Conservation (phyloP, 2,329 filamentous ascomycete genomes). For the Colletotrichum euphorbiae region DNA sequence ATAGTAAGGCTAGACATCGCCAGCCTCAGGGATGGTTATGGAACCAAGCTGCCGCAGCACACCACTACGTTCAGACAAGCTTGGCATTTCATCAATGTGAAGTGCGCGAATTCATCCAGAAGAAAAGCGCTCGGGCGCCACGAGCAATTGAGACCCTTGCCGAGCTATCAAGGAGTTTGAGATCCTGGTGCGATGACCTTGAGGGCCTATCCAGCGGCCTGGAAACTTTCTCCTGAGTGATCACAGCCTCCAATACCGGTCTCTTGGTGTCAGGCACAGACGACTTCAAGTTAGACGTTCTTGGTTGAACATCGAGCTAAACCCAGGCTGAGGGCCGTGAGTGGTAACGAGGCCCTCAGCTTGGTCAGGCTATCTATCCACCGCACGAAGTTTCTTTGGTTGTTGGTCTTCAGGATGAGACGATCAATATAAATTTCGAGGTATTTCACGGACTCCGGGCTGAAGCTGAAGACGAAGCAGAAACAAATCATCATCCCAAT, state of each 20-base stretch:
- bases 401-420: conserved; percentile 13
- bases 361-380: neutral
- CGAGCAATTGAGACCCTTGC: neutral
- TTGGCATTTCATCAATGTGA: neutral
- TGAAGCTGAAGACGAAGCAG: neutral
- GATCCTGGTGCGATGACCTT: neutral
- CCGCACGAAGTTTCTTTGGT: neutral
- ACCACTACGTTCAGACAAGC: neutral
- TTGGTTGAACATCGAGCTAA: neutral
- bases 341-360: neutral
- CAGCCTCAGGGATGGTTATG: neutral
- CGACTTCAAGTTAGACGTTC: neutral
- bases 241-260: conserved; percentile 6
- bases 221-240: conserved; percentile 2
- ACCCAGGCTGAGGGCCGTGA: neutral
- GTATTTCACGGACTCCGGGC: neutral
- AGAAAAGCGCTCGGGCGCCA: neutral
- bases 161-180: neutral
- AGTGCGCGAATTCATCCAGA: neutral
- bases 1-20: neutral
- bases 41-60: neutral
- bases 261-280: neutral
- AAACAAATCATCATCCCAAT: neutral
- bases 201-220: neutral
- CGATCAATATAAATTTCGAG: neutral